Evolutionary conservation across 352 stramenopile species (phyloP).

Genomic region (Phytophthora europaea): DNA sequence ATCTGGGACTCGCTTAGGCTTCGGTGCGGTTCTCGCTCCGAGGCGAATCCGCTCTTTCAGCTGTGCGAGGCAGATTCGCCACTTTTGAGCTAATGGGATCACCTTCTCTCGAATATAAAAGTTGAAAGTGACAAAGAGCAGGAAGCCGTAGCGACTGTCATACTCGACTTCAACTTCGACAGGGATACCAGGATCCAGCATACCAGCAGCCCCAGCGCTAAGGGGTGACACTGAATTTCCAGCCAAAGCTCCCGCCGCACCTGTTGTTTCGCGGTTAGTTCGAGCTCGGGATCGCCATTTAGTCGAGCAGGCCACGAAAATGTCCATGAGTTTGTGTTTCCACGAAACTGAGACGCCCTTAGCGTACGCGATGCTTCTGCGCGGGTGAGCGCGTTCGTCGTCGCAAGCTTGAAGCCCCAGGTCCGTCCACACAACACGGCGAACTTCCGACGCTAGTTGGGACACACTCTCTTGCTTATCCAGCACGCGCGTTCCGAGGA

Average conservation of each 20-base stretch:
- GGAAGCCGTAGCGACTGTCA: constrained; percentile 60
- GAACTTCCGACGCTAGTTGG: constrained; percentile 59
- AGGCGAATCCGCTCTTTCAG: constrained; percentile 30
- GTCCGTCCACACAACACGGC: constrained; percentile 64
- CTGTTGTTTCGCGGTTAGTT: not conserved
- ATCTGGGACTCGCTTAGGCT: constrained; percentile 6
- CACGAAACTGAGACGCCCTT: constrained; percentile 27
- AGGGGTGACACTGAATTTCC: constrained; percentile 38
- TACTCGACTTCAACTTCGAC: constrained; percentile 87
- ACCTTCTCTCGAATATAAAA: constrained; percentile 47
- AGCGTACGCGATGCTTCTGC: constrained; percentile 15
- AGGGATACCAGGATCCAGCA: constrained; percentile 43
- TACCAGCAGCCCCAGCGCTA: constrained; percentile 10
- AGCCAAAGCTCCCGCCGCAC: constrained; percentile 7
- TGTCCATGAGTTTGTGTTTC: constrained; percentile 43
- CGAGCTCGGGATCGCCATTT: constrained; percentile 23
- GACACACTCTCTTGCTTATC: constrained; percentile 68
- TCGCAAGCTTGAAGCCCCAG: constrained; percentile 35
- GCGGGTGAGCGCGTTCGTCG: constrained; percentile 36
- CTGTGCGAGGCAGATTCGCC: constrained; percentile 1
- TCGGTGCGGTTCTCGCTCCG: constrained; percentile 19
- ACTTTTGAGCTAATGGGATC: constrained; percentile 9
- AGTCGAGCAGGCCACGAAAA: constrained; percentile 17
- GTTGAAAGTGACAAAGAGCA: constrained; percentile 65
- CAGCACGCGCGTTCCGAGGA: constrained; percentile 45